Base-by-base conservation (phyloP, 768 basidiomycete genomes). In the Naganishia randhawae region DNA sequence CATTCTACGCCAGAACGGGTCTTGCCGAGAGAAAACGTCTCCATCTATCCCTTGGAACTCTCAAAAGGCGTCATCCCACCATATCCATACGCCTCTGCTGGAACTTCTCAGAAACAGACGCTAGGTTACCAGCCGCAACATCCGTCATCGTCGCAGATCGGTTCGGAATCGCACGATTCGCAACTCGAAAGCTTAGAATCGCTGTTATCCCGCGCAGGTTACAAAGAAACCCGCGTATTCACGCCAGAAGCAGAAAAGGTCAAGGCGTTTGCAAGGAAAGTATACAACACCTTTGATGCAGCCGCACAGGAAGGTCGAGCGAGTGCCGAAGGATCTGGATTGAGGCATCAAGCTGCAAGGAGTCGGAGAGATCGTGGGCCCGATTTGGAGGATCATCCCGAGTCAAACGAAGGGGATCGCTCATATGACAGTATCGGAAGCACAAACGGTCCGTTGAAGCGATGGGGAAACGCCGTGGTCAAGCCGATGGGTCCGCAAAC, bases 201-300 rank as follows among this genome's bases (percentile, higher is more conserved):
- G 80, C 83, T 96, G 19, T 83, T 96, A 31, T 83, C 86, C 57
- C 89, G 92, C 77, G 91, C 91, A 0, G 92, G 92, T 1, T 94
- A 93, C 83, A 92, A 91, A 78, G 92, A 95, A 76, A 93, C 91
- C 3, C 85, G 92, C 50, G 84, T 96, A 13, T 89, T 90, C 73
- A 93, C 92, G 0, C 92, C 92, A 9, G 90, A 92, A 78, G 82
- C 84, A 4, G 89, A 91, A 50, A 48, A 62, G 57, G 57, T 62
- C 45, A 51, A 50, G 45, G 55, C 45, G 37, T 33, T 67, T 37
- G 54, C 37, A 53, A 45, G 50, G 17, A 62, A 32, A 32, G 57
- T 37, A 48, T 41, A 45, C 66, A 54, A 67, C 54, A 42, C 53
- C 19, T 29, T 53, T 6, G 65, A 66, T 35, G 48, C 25, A 33